These are phyloP conservation scores for Drechslerella dactyloides DNA, from an alignment of 2,329 filamentous ascomycete genomes.

Conservation along the genomic window DNA sequence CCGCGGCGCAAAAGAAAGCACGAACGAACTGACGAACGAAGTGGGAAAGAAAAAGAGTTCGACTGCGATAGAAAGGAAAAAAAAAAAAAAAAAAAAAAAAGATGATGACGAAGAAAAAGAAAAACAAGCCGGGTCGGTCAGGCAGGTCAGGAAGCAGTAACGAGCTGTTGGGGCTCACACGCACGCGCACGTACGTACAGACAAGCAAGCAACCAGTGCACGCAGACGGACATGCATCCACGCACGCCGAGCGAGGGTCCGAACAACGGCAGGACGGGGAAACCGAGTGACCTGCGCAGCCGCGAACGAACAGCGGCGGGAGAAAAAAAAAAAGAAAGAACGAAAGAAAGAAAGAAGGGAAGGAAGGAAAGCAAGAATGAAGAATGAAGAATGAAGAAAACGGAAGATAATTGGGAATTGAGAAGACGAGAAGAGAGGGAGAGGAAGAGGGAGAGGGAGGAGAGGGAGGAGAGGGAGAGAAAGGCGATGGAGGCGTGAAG, in stretches of 20 bases:
- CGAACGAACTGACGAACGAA: too few species aligned
- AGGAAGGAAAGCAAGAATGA: slow-evolving; percentile 4
- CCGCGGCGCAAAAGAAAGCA: too few species aligned
- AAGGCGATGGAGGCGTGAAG: not conserved
- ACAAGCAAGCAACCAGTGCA: too few species aligned
- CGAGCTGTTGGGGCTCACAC: too few species aligned
- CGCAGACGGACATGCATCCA: too few species aligned
- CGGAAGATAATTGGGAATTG: slow-evolving; percentile 7
- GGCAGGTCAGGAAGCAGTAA: not conserved
- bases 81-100: slow-evolving; percentile 2
- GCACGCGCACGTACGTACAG: too few species aligned
- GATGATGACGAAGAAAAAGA: too few species aligned
- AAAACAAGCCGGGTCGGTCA: not conserved
- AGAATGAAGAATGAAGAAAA: not conserved
- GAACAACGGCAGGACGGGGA: too few species aligned
- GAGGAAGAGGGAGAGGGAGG: not conserved
- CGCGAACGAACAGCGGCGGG: slow-evolving; percentile 5
- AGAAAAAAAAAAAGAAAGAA: not conserved
- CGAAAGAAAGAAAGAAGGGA: slow-evolving; percentile 13
- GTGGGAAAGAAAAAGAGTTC: slow-evolving; percentile 6
- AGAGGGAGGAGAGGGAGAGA: not conserved
- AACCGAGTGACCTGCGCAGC: slow-evolving; percentile 1
- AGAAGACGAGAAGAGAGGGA: not conserved
- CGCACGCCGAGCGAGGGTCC: too few species aligned
- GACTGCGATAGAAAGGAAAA: not conserved